phyloP scores from a whole-genome alignment of 2,329 filamentous ascomycete genomes.

The Phoma sp. region DNA sequence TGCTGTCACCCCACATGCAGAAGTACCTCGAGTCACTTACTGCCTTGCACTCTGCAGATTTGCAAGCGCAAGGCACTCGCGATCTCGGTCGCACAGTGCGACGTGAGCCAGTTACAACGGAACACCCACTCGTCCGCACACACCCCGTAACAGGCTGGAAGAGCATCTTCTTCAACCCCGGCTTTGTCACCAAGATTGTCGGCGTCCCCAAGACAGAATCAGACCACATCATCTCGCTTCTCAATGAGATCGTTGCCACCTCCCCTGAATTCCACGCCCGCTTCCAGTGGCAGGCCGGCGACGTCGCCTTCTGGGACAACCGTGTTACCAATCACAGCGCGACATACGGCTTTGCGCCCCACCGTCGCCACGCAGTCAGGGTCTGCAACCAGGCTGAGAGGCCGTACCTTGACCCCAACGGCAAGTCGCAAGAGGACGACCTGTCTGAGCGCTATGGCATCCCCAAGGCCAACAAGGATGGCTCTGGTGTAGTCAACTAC shows the following conservation, averaged over 20 bases:
- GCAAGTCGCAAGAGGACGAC: conserved; percentile 64
- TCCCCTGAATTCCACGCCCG: conserved; percentile 74
- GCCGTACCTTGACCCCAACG: conserved; percentile 54
- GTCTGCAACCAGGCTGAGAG: conserved; percentile 58
- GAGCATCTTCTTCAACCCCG: conserved; percentile 65
- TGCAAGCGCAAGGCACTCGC: conserved; percentile 60
- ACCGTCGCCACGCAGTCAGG: conserved; percentile 62
- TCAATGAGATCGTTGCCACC: conserved; percentile 63
- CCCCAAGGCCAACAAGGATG: conserved; percentile 63
- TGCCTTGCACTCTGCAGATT: conserved; percentile 62
- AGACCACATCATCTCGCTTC: conserved; percentile 59
- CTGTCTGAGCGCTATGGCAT: conserved; percentile 56
- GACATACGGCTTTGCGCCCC: conserved; percentile 64
- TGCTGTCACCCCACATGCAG: conserved; percentile 63
- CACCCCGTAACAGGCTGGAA: conserved; percentile 71
- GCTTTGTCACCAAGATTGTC: conserved; percentile 65
- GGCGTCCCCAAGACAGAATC: conserved; percentile 65
- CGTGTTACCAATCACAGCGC: conserved; percentile 64
- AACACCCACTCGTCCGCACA: conserved; percentile 65
- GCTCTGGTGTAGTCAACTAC: conserved; percentile 63
- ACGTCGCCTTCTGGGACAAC: conserved; percentile 75
- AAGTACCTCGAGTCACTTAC: conserved; percentile 65
- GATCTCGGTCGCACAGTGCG: conserved; percentile 61
- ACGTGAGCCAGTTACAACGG: conserved; percentile 61
- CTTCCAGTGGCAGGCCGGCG: conserved; percentile 69